A percentile compares a stretch with the other conserved stretches of the same genome.
Evolutionary conservation across 2,329 filamentous ascomycete species (phyloP).

Genomic region (Diaporthe longicolla): DNA sequence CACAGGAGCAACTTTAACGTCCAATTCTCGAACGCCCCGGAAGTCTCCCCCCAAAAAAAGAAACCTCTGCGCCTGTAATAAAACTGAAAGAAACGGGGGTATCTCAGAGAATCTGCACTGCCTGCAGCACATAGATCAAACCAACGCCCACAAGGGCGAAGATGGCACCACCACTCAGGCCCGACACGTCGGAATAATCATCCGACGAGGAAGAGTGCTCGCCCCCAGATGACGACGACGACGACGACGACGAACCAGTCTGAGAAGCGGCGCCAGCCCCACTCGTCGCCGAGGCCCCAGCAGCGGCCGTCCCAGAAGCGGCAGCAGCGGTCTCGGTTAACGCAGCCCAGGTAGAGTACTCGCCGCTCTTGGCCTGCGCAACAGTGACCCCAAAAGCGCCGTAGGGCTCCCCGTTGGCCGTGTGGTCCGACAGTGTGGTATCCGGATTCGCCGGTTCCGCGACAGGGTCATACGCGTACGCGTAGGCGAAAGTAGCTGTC

Average conservation of each 20-base stretch:
- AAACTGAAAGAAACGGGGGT: not conserved
- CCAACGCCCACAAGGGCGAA: constrained; percentile 30
- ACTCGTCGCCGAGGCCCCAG: constrained; percentile 12
- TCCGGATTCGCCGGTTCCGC: constrained; percentile 37
- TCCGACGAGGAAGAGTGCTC: not conserved
- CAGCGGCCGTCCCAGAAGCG: constrained; percentile 24
- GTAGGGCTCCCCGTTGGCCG: constrained; percentile 41
- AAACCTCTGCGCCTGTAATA: not conserved
- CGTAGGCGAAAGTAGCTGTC: constrained; percentile 41
- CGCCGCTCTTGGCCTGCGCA: constrained; percentile 37
- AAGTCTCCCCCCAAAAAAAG: too few relatives aligned
- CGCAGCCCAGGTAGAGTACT: constrained; percentile 39
- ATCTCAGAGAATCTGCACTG: constrained; percentile 39
- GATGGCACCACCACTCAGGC: constrained; percentile 28
- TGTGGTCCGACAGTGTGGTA: constrained; percentile 42
- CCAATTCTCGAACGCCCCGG: too few relatives aligned
- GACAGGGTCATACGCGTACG: constrained; percentile 41
- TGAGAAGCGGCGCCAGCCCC: not conserved
- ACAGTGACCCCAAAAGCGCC: constrained; percentile 40
- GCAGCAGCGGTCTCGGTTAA: constrained; percentile 14
- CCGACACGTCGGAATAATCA: not conserved
- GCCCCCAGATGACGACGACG: not conserved
- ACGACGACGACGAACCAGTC: constrained; percentile 11
- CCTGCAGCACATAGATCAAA: constrained; percentile 40
- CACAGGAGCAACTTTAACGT: too few relatives aligned